Base-by-base conservation (phyloP, 768 basidiomycete genomes). In the Crucibulum laeve region DNA sequence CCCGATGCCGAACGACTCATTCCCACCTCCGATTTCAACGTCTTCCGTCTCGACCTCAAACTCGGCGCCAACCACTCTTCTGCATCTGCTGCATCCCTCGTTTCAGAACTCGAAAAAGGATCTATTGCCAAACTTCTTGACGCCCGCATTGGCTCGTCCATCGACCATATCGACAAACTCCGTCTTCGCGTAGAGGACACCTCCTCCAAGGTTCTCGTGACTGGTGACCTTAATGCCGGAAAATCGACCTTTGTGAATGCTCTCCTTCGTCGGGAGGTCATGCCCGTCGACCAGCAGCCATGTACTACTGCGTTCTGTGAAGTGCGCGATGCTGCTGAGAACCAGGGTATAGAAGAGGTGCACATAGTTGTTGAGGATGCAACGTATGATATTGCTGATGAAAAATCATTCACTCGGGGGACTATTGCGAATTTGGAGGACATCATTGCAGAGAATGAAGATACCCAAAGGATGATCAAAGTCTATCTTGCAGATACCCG, bases 221-320 rank as follows among this genome's bases (percentile, higher is more conserved):
- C 96, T 18, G 96, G 96, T 47, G 96, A 99, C 61, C 76, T 99
- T 46, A 99, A 99, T 61, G 88, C 96, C 25, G 96, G 96, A 55
- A 99, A 99, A 67, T 96, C 93, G 15, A 98, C 96, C 0, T 90
- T 99, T 59, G 91, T 99, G 60, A 99, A 99, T 58, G 91, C 95
- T 4, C 72, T 99, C 25, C 80, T 99, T 4, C 76, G 92, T 36
- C 77, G 92, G 4, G 81, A 90, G 57, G 82, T 96, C 34, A 91
- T 99, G 87, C 93, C 96, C 5, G 84, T 94, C 47, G 96, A 99
- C 63, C 93, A 99, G 60, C 96, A 98, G 60, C 96, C 96, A 3
- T 91, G 93, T 63, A 99, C 96, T 0, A 92, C 92, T 22, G 84
- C 92, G 23, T 99, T 99, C 59, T 95, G 91, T 65, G 93, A 98